phyloP scores from a whole-genome alignment of 1,139 yeast species.

The Scheffersomyces cryptocercus region DNA sequence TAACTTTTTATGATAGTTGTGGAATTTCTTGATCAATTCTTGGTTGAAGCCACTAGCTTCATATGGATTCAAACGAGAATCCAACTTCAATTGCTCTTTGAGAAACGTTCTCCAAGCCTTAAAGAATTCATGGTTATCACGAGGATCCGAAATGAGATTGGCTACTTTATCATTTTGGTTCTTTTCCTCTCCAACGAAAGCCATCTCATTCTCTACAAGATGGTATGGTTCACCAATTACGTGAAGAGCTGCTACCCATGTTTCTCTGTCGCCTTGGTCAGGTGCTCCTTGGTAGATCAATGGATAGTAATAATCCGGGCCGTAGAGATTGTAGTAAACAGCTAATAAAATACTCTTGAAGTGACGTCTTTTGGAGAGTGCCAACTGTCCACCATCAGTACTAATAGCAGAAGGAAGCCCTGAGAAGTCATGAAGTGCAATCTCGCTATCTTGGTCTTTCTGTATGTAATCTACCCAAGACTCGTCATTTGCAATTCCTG shows the following conservation, averaged over 20 bases:
- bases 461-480: conserved; percentile 20
- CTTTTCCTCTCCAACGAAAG: conserved; percentile 1
- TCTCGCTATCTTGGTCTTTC: conserved; percentile 18
- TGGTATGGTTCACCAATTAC: conserved; percentile 37
- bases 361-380: conserved; percentile 34
- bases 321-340: conserved; percentile 34
- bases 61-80: conserved; percentile 33
- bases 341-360: conserved; percentile 29
- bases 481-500: conserved; percentile 31
- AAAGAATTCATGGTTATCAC: background rate
- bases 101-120: conserved; percentile 8
- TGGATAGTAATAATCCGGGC: conserved; percentile 28
- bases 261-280: conserved; percentile 42
- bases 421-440: conserved; percentile 34
- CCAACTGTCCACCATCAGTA: conserved; percentile 39
- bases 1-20: background rate
- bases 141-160: background rate
- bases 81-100: conserved; percentile 17
- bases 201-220: conserved; percentile 18
- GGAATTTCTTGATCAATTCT: conserved; percentile 9
- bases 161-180: background rate
- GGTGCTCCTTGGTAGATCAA: conserved; percentile 40
- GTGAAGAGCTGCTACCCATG: conserved; percentile 40
- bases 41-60: conserved; percentile 30
- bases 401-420: conserved; percentile 31